phyloP scores from a whole-genome alignment of 1,284 basidiomycete genomes.

The Ustilago bromivora region DNA sequence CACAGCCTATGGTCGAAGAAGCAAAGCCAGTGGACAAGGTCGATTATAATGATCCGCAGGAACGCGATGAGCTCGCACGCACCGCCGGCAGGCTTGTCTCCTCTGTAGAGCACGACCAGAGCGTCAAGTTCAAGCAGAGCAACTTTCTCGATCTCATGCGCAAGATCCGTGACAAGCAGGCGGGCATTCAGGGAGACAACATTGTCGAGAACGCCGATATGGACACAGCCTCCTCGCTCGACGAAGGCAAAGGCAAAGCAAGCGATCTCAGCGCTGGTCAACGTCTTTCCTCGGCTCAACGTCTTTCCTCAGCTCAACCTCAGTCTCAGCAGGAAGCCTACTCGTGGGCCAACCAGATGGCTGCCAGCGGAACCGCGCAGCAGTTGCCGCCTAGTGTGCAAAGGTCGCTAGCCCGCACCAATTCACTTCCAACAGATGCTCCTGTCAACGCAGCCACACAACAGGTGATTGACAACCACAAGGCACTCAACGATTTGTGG shows the following conservation, averaged over 20 bases:
- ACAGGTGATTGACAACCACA: constrained; percentile 36
- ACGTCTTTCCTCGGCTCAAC: not conserved
- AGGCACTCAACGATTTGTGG: constrained; percentile 59
- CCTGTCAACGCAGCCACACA: constrained; percentile 12
- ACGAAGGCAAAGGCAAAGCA: constrained; percentile 57
- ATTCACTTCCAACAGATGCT: constrained; percentile 18
- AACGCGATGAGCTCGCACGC: constrained; percentile 68
- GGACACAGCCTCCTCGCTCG: constrained; percentile 12
- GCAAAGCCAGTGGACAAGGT: constrained; percentile 16
- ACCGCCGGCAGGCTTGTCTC: constrained; percentile 70
- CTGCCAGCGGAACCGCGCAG: constrained; percentile 27
- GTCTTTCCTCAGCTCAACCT: constrained; percentile 12
- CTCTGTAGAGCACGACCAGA: constrained; percentile 73
- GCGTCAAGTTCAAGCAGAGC: constrained; percentile 89
- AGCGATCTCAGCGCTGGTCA: constrained; percentile 10
- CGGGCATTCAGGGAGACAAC: constrained; percentile 84
- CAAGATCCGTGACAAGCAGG: constrained; percentile 82
- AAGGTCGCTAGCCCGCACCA: constrained; percentile 25
- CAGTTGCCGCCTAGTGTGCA: constrained; percentile 45
- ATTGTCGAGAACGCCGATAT: constrained; percentile 73
- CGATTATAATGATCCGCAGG: constrained; percentile 43
- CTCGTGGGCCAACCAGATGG: constrained; percentile 49
- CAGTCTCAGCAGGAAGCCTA: constrained; percentile 53
- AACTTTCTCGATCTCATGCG: constrained; percentile 88
- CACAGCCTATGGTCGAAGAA: constrained; percentile 10